A percentile compares a stretch with the other conserved stretches of the same genome.
These are phyloP conservation scores for Fraxinus angustifolia DNA, from an alignment of 305 asterid species.

Conservation along the genomic window DNA sequence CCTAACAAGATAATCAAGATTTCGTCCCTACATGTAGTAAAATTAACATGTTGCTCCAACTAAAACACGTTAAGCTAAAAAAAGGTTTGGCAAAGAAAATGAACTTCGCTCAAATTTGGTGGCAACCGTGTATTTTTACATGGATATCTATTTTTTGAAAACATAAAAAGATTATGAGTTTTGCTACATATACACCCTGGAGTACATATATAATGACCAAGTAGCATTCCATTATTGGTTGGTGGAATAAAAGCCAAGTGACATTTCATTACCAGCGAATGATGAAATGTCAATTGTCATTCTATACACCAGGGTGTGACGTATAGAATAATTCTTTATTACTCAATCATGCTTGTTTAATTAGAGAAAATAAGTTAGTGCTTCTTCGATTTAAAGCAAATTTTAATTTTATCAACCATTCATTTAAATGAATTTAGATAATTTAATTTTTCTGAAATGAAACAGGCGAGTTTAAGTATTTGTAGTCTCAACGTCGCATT, in stretches of 20 bases:
- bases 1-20: neutral
- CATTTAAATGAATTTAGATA: no score
- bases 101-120: neutral
- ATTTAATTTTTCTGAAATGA: neutral
- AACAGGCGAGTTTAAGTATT: neutral
- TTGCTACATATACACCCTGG: no score
- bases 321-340: no score
- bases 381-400: neutral
- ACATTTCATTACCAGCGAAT: no score
- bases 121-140: neutral
- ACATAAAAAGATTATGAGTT: neutral
- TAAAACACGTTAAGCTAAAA: neutral
- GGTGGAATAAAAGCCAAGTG: no score
- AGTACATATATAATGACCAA: no score
- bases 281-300: no score
- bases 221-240: no score
- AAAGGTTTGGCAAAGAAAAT: no score
- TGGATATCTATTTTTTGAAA: no score
- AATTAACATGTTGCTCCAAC: neutral
- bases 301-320: no score
- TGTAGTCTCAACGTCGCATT: neutral
- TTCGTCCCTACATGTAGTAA: neutral
- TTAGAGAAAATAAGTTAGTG: neutral
- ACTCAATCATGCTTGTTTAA: neutral
- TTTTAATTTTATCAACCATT: no score